Conservation (phyloP, 2,329 filamentous ascomycete species). For the Xylaria sp. region DNA sequence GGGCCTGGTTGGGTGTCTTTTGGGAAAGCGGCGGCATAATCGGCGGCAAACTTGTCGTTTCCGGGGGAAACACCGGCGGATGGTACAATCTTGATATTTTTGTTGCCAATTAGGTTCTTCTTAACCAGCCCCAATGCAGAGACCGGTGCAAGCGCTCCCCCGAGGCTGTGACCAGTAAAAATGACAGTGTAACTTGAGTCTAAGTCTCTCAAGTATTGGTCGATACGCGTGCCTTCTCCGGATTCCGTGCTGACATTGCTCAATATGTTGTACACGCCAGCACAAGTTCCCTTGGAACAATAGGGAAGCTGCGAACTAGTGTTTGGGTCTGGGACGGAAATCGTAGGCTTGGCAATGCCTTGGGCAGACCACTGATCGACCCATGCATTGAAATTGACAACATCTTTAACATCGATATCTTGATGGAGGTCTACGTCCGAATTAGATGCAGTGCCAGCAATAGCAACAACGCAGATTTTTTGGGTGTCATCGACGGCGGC, state of each 20-base stretch:
- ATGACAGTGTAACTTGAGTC: slow-evolving; percentile 5
- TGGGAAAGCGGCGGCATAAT: not conserved
- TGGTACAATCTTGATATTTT: not conserved
- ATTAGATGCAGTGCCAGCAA: not conserved
- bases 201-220: slow-evolving; percentile 9
- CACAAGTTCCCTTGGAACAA: slow-evolving; percentile 1
- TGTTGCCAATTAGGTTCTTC: not conserved
- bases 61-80: slow-evolving; percentile 8
- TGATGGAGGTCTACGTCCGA: not conserved
- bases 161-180: slow-evolving; percentile 7
- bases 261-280: slow-evolving; percentile 4
- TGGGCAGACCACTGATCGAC: not conserved
- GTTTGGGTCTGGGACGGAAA: not conserved
- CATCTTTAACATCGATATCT: not conserved
- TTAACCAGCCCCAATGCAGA: not conserved
- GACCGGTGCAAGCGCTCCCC: slow-evolving; percentile 1
- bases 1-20: not conserved
- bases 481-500: slow-evolving; percentile 6
- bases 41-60: not conserved
- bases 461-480: slow-evolving; percentile 10
- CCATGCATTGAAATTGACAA: slow-evolving; percentile 12
- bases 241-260: not conserved
- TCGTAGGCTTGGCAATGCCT: not conserved
- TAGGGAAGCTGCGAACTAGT: not conserved
- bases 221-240: not conserved